Evolutionary conservation across 2,329 filamentous ascomycete genomes (phyloP).

Genomic region (Fusarium proliferatum): DNA sequence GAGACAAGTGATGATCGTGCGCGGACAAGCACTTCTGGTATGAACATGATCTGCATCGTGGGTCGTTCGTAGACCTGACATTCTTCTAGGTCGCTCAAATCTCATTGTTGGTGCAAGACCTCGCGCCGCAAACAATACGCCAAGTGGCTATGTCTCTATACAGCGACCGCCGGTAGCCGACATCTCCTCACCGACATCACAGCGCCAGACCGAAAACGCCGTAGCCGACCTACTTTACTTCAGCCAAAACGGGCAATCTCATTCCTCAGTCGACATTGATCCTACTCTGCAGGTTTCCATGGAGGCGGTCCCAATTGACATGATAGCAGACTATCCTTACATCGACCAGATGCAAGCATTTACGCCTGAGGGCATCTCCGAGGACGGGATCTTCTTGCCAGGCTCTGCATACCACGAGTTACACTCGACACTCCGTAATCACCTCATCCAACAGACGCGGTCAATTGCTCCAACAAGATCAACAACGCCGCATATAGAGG

Average conservation of each 20-base stretch:
- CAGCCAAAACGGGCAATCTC: conserved; percentile 46
- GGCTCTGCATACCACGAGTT: conserved; percentile 60
- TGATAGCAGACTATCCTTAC: conserved; percentile 39
- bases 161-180: conserved; percentile 6
- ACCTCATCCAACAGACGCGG: conserved; percentile 57
- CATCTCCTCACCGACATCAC: conserved; percentile 37
- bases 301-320: conserved; percentile 32
- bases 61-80: background rate
- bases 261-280: conserved; percentile 28
- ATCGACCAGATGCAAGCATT: conserved; percentile 46
- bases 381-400: conserved; percentile 59
- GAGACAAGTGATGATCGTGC: conserved; percentile 4
- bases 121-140: background rate
- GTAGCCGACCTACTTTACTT: conserved; percentile 52
- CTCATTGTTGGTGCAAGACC: background rate
- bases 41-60: background rate
- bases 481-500: conserved; percentile 37
- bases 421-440: conserved; percentile 57
- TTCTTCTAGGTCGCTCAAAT: background rate
- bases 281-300: conserved; percentile 38
- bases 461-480: conserved; percentile 52
- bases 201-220: conserved; percentile 50
- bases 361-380: conserved; percentile 48
- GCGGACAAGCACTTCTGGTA: conserved; percentile 3
- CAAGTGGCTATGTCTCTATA: conserved; percentile 14